Evolutionary conservation across 2,329 filamentous ascomycete species (phyloP), one percentile per base, ranked within the genome.

Genomic region (Claviceps humidiphila): DNA sequence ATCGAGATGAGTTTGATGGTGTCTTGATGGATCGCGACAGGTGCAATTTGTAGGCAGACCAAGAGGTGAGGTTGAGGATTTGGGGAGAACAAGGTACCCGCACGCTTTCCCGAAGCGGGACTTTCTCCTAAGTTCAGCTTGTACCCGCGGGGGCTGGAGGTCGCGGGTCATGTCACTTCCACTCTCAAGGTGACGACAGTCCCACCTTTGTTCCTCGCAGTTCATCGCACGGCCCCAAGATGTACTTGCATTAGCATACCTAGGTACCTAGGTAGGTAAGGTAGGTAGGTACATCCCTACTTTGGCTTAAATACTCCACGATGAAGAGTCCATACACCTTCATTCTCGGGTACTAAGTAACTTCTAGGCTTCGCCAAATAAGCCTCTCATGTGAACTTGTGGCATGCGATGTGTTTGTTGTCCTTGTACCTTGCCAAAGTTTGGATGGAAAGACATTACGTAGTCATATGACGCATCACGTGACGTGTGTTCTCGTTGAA

Each of bases 61-160:
- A 66, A 74, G 71, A 72, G 70, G 68, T 78, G 76, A 80, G 71
- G 76, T 80, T 75, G 68, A 73, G 69, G 68, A 66, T 71, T 72
- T 67, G 66, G 69, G 64, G 61, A 58, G 63, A 62, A 61, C 61
- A 63, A 61, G 61, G 64, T 61, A 64, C 63, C 64, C 64, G 65
- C 46, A 51, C 51, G 22, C 44, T 51, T 64, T 66, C 64, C 67
- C 63, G 59, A 68, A 69, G 66, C 66, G 67, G 67, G 66, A 64
- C 63, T 65, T 65, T 43, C 51, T 55, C 51, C 53, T 24, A 53
- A 22, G 51, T 47, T 39, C 37, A 44, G 40, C 20, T 41, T n/a
- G 26, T 30, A 50, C 17, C 8, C 8, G 52, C 39, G 48, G 43
- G 48, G 42, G 34, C 47, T 47, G 43, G 53, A 30, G 26, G 30